A percentile compares a stretch with the other conserved stretches of the same genome.
These are phyloP conservation scores for Populus tomentosa DNA, from an alignment of 441 rosid species.

Conservation along the genomic window DNA sequence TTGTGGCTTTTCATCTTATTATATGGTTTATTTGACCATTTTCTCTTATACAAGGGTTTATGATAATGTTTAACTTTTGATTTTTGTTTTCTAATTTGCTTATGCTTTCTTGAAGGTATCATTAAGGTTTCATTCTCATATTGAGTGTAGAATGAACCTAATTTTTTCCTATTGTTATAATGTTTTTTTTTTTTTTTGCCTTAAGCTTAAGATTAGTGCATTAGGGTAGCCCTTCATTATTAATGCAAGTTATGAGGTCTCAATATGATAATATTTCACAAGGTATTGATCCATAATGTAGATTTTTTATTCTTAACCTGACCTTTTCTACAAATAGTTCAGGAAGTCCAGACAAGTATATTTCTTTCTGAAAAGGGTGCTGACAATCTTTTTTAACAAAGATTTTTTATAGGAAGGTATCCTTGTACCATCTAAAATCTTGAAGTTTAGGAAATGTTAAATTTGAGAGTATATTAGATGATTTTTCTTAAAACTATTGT, in stretches of 20 bases:
- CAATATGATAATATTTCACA: background rate
- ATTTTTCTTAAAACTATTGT: background rate
- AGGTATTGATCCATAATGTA: background rate
- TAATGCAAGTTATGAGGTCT: background rate
- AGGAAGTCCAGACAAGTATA: background rate
- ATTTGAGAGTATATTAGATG: background rate
- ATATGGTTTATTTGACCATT: too few relatives aligned
- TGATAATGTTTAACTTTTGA: too few relatives aligned
- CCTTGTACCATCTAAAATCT: background rate
- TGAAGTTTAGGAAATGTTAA: background rate
- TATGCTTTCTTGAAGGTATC: too few relatives aligned
- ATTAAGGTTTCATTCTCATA: too few relatives aligned
- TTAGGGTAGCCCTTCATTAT: too few relatives aligned
- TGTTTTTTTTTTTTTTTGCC: too few relatives aligned
- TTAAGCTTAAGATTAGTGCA: too few relatives aligned
- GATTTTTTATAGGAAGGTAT: background rate
- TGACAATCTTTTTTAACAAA: background rate
- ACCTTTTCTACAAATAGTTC: background rate
- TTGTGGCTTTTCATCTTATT: too few relatives aligned
- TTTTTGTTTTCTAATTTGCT: too few relatives aligned
- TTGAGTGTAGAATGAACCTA: too few relatives aligned
- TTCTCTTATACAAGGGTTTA: too few relatives aligned
- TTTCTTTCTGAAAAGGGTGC: background rate
- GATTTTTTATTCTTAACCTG: background rate
- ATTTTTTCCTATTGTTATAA: too few relatives aligned